A percentile compares a stretch with the other conserved stretches of the same genome.
These are phyloP conservation scores for Botrytis squamosa DNA, from an alignment of 2,329 filamentous ascomycete genomes.

Conservation along the genomic window DNA sequence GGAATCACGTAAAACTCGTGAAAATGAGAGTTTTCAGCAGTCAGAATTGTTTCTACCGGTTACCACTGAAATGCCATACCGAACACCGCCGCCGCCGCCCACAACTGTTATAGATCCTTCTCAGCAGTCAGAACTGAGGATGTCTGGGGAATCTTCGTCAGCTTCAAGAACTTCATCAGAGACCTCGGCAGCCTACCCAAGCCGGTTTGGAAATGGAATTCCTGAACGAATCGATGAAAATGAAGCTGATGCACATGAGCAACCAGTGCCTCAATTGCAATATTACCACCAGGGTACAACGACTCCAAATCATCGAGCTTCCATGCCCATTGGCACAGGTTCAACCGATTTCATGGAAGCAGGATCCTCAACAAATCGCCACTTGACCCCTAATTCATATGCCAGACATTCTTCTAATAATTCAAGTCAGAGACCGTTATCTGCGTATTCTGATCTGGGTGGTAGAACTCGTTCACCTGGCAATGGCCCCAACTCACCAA, in stretches of 20 bases:
- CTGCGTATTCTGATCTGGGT: conserved; percentile 73
- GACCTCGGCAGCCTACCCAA: conserved; percentile 24
- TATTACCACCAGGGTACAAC: conserved; percentile 56
- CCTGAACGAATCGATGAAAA: conserved; percentile 32
- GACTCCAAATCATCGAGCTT: conserved; percentile 40
- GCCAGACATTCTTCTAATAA: conserved; percentile 47
- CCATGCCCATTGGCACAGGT: conserved; percentile 26
- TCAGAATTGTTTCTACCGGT: conserved; percentile 28
- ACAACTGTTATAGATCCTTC: conserved; percentile 29
- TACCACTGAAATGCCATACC: conserved; percentile 34
- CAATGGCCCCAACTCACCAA: conserved; percentile 36
- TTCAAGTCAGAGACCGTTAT: conserved; percentile 67
- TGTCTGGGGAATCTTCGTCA: conserved; percentile 6
- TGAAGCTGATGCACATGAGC: conserved; percentile 23
- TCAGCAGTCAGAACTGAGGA: conserved; percentile 36
- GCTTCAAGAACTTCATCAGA: conserved; percentile 25
- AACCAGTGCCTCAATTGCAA: conserved; percentile 55
- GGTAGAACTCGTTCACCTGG: conserved; percentile 60
- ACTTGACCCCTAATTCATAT: conserved; percentile 58
- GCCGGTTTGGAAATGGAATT: conserved; percentile 17
- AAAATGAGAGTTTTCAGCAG: conserved; percentile 25
- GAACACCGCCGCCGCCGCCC: conserved; percentile 29
- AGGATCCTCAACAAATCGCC: conserved; percentile 54
- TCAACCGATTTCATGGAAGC: conserved; percentile 44
- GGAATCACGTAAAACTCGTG: conserved; percentile 11